These are phyloP conservation scores for Russula olivacea DNA, from an alignment of 768 basidiomycete species.

Conservation along the genomic window DNA sequence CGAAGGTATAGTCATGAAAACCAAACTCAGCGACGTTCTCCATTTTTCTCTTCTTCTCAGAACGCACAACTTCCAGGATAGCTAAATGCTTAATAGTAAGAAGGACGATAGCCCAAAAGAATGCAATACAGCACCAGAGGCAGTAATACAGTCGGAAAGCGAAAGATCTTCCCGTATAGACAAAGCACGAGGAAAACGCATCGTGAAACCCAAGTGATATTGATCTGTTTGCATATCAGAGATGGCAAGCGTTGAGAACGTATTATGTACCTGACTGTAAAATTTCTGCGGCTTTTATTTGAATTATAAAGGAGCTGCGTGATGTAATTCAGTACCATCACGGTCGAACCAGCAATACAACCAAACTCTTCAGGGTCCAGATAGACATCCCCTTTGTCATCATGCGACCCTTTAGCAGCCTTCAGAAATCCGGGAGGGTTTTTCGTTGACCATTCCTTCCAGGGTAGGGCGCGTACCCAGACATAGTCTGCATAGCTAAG, in stretches of 20 bases:
- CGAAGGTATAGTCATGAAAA: neutral
- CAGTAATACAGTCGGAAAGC: conserved; percentile 66
- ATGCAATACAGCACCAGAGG: conserved; percentile 44
- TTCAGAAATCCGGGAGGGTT: conserved; percentile 64
- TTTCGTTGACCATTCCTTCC: conserved; percentile 75
- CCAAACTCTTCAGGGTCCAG: conserved; percentile 82
- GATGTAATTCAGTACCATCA: conserved; percentile 10
- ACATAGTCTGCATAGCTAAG: conserved; percentile 80
- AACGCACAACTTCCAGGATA: conserved; percentile 52
- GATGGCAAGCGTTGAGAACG: too few relatives aligned
- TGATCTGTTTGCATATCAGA: conserved; percentile 45
- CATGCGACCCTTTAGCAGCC: conserved; percentile 52
- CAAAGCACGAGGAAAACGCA: conserved; percentile 90
- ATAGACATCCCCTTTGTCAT: conserved; percentile 88
- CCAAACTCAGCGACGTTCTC: conserved; percentile 49
- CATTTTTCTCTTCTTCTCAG: conserved; percentile 71
- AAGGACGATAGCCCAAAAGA: neutral
- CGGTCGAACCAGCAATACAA: neutral
- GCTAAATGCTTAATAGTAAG: conserved; percentile 34
- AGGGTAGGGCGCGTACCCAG: conserved; percentile 76
- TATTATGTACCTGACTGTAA: conserved; percentile 51
- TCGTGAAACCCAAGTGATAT: conserved; percentile 80
- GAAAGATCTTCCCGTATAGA: conserved; percentile 72
- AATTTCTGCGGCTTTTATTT: conserved; percentile 92
- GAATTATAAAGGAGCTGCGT: conserved; percentile 83